phyloP scores from a whole-genome alignment of 257 asterid species.

The Przewalskia tangutica region DNA sequence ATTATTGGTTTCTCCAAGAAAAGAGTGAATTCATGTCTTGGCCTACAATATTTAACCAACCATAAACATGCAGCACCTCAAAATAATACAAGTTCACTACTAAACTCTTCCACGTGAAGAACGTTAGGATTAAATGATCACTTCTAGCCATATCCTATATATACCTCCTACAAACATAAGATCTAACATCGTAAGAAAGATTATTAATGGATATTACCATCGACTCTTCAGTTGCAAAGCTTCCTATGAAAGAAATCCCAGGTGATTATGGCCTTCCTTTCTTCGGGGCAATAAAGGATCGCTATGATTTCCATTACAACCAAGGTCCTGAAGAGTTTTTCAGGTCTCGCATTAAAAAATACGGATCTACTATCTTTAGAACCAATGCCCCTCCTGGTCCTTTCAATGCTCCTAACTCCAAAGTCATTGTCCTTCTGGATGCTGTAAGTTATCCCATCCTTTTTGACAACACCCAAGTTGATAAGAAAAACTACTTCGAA shows the following conservation, averaged over 20 bases:
- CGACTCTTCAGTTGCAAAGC: slow-evolving; percentile 1
- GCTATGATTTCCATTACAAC: slow-evolving; percentile 29
- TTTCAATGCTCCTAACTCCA: slow-evolving; percentile 27
- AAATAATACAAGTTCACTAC: not conserved
- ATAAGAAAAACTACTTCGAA: slow-evolving; percentile 52
- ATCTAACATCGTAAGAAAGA: not conserved
- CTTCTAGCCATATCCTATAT: not conserved
- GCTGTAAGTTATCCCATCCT: slow-evolving; percentile 55
- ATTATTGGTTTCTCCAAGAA: too few species aligned
- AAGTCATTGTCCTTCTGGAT: slow-evolving; percentile 41
- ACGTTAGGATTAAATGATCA: not conserved
- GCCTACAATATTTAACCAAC: not conserved
- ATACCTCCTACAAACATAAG: not conserved
- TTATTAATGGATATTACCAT: not conserved
- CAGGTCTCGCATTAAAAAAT: slow-evolving; percentile 23
- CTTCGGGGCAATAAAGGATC: slow-evolving; percentile 36
- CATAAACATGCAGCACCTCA: not conserved
- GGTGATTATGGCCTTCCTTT: slow-evolving; percentile 38
- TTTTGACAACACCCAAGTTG: slow-evolving; percentile 57
- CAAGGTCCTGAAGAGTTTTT: slow-evolving; percentile 41
- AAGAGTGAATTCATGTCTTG: not conserved
- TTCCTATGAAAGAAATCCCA: slow-evolving; percentile 40
- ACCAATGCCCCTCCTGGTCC: slow-evolving; percentile 49
- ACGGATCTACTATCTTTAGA: slow-evolving; percentile 36
- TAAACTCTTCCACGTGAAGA: not conserved